phyloP scores from a whole-genome alignment of 2,329 filamentous ascomycete genomes.

The Diaporthe helianthi region DNA sequence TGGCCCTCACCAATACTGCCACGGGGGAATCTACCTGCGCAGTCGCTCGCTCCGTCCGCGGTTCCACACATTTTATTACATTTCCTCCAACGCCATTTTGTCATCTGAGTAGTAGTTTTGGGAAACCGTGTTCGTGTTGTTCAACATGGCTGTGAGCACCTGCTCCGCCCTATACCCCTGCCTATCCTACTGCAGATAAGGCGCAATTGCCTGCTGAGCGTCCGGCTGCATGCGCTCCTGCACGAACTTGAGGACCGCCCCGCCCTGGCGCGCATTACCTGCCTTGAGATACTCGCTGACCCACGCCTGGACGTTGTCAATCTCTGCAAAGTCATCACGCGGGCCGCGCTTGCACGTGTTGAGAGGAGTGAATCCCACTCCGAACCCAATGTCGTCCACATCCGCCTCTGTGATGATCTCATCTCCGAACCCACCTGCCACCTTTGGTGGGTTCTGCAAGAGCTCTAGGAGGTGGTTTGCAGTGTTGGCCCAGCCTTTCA shows the following conservation, averaged over 20 bases:
- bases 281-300: slow-evolving; percentile 79
- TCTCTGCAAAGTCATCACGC: slow-evolving; percentile 85
- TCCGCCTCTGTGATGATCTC: slow-evolving; percentile 87
- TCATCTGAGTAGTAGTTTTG: too few species aligned
- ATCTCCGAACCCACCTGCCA: slow-evolving; percentile 69
- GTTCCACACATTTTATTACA: slow-evolving; percentile 10
- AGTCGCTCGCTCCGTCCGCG: slow-evolving; percentile 1
- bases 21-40: slow-evolving; percentile 27
- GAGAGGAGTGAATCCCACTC: slow-evolving; percentile 90
- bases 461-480: slow-evolving; percentile 89
- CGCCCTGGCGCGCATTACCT: slow-evolving; percentile 76
- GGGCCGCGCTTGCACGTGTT: slow-evolving; percentile 83
- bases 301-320: slow-evolving; percentile 84
- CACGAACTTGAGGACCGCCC: slow-evolving; percentile 75
- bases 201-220: slow-evolving; percentile 59
- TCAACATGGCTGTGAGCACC: not conserved
- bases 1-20: not conserved
- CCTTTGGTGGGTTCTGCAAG: slow-evolving; percentile 82
- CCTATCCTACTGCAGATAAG: slow-evolving; percentile 55
- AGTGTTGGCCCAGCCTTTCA: slow-evolving; percentile 90
- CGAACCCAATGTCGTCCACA: slow-evolving; percentile 93
- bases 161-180: not conserved
- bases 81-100: slow-evolving; percentile 21
- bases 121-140: not conserved
- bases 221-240: slow-evolving; percentile 72